Conservation (phyloP, 352 stramenopile species). For the Phytophthora capsici region DNA sequence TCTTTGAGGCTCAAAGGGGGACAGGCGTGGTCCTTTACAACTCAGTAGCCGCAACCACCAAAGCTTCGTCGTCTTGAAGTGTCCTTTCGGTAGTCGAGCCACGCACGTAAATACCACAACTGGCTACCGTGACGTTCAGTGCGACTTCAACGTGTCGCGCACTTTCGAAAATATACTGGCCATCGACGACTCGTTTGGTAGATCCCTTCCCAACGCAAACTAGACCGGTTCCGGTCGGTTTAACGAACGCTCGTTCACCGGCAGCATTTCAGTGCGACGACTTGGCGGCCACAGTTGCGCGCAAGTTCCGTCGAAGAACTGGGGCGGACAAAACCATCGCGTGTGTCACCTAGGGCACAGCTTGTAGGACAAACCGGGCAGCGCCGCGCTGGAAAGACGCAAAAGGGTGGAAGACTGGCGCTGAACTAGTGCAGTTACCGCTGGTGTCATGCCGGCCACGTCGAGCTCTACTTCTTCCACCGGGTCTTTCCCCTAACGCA, state of each 20-base stretch:
- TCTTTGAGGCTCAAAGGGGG: neutral
- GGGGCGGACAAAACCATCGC: conserved; percentile 24
- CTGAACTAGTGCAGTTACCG: conserved; percentile 20
- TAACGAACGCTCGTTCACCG: conserved; percentile 6
- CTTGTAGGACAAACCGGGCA: conserved; percentile 32
- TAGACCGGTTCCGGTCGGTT: conserved; percentile 12
- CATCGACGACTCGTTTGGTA: conserved; percentile 3
- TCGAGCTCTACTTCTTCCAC: conserved; percentile 25
- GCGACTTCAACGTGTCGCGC: conserved; percentile 12
- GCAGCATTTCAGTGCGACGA: conserved; percentile 34
- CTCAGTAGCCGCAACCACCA: conserved; percentile 5
- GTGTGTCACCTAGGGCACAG: conserved; percentile 42
- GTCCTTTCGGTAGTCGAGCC: conserved; percentile 33
- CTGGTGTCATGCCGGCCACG: conserved; percentile 8
- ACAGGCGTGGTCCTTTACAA: conserved; percentile 18
- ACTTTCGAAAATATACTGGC: conserved; percentile 10
- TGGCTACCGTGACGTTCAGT: conserved; percentile 14
- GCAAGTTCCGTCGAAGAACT: conserved; percentile 40
- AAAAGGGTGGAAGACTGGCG: conserved; percentile 31
- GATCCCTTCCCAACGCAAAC: conserved; percentile 17
- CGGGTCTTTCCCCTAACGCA: conserved; percentile 22
- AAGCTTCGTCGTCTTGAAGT: conserved; percentile 22
- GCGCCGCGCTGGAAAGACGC: conserved; percentile 34
- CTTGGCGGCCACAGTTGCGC: conserved; percentile 22
- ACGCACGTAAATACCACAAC: conserved; percentile 17